Base-by-base conservation (phyloP, 2,329 filamentous ascomycete genomes). In the Magnaporthiopsis rhizophila region DNA sequence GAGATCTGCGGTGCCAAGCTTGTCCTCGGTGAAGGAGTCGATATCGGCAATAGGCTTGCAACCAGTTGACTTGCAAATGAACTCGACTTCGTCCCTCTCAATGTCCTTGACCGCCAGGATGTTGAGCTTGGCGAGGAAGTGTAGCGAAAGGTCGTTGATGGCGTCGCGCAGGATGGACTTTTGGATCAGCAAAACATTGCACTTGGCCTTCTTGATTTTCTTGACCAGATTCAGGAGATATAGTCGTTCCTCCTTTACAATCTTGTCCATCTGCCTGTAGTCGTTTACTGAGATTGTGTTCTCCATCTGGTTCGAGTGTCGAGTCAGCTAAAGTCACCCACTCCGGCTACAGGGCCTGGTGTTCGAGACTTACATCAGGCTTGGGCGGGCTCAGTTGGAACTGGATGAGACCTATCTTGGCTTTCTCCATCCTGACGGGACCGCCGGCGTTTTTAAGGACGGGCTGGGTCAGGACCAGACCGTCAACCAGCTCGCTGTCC, bases 161-260 rank as follows among this genome's bases (percentile, higher is more conserved):
- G 95, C 95, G 73, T 99, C 95, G 71, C 95, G 89, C 65, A 99
- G 87, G 71, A 99, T 99, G 18, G 94, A 98, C 81, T 99, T 99
- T 75, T 99, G 95, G 71, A 99, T 98, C 70, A 99, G 83, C 59
- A 98, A 87, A 58, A 99, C 95, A 73, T 99, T 99, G 81, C 95
- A 99, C 83, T 98, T 99, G 70, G 95, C 93, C 85, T 98, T 99
- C 82, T 98, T 97, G 79, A 99, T 99, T 85, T 98, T 99, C 86
- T 99, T 98, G 75, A 96, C 93, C 87, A 99, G 91, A 83, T 98
- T 98, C 65, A 99, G 86, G 68, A 99, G 86, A 79, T 99, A 99
- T 71, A 95, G 91, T 70, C 95, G 91, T 82, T 99, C 95, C 80
- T 99, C 95, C 81, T 99, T 99, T 71, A 99, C 86, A 69, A 99